Conservation (phyloP, 202 grass and related monocot genomes). For the Setaria viridis region DNA sequence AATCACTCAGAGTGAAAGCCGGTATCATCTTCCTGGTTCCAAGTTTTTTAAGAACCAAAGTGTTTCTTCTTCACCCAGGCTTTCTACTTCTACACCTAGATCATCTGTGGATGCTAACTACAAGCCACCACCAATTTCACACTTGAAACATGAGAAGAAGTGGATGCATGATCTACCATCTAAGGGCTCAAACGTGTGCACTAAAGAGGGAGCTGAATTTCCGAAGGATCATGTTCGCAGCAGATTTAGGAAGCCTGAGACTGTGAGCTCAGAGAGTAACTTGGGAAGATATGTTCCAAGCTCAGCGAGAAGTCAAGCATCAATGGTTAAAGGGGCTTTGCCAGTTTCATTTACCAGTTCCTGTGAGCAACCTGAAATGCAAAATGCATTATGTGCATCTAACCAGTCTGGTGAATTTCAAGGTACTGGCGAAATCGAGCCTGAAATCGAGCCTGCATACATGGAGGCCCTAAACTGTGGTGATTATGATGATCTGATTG, state of each 20-base stretch:
- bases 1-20: constrained; percentile 73
- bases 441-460: constrained; percentile 82
- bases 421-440: constrained; percentile 61
- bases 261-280: constrained; percentile 43
- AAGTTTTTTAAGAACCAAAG: constrained; percentile 74
- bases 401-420: constrained; percentile 59
- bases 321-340: constrained; percentile 41
- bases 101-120: constrained; percentile 67
- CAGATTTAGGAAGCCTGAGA: constrained; percentile 45
- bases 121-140: constrained; percentile 57
- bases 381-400: constrained; percentile 48
- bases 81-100: constrained; percentile 74
- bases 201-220: constrained; percentile 49
- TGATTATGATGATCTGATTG: constrained; percentile 64
- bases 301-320: constrained; percentile 39
- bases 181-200: constrained; percentile 53
- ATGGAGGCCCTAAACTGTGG: constrained; percentile 63
- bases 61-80: constrained; percentile 71
- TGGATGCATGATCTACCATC: constrained; percentile 60
- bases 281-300: constrained; percentile 50
- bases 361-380: constrained; percentile 41
- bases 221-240: constrained; percentile 46
- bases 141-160: constrained; percentile 68
- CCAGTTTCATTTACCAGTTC: constrained; percentile 49
- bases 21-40: constrained; percentile 61